Evolutionary conservation across 176 grass and related monocot genomes (phyloP).

Genomic region (Hordeum vulgare): MorexV3_pseudomolecules_assembly NC_058519.1:543561565-543562064

Average conservation of each 20-base stretch:
- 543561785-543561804: constrained; percentile 27
- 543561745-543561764: neutral
- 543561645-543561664: constrained; percentile 14
- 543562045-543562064: neutral
- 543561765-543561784: neutral
- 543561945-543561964: neutral
- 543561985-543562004: neutral
- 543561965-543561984: neutral
- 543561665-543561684: constrained; percentile 15
- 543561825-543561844: constrained; percentile 11
- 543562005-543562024: no score
- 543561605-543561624: neutral
- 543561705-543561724: neutral
- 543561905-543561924: constrained; percentile 1
- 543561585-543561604: neutral
- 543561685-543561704: constrained; percentile 18
- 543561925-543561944: neutral
- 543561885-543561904: constrained; percentile 24
- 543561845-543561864: neutral
- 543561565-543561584: neutral
- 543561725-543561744: constrained; percentile 2
- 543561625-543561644: neutral
- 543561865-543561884: neutral
- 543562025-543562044: neutral
- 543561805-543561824: constrained; percentile 13